phyloP scores from a whole-genome alignment of 257 asterid genomes.

The Lithospermum erythrorhizon region DNA sequence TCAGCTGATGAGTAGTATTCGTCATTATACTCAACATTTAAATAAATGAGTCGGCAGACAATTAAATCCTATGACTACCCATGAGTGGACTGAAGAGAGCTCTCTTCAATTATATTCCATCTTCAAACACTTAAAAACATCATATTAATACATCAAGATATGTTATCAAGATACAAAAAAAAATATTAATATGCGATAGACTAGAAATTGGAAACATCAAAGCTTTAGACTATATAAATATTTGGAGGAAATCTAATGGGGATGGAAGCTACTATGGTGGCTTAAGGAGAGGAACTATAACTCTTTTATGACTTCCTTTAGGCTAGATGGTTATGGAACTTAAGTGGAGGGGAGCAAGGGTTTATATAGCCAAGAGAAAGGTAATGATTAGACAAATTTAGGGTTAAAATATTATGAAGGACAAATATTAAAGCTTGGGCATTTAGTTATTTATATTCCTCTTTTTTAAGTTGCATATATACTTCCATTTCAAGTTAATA shows the following conservation, averaged over 20 bases:
- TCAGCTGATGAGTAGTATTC: slow-evolving; percentile 36
- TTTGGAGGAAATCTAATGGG: not conserved
- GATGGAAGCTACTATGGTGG: not conserved
- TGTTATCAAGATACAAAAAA: too few species aligned
- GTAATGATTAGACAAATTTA: not conserved
- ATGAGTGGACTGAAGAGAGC: slow-evolving; percentile 88
- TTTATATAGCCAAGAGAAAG: not conserved
- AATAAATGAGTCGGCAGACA: slow-evolving; percentile 97
- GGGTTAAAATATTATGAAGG: not conserved
- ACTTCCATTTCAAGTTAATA: too few species aligned
- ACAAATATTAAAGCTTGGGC: not conserved
- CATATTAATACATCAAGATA: too few species aligned
- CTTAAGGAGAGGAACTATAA: too few species aligned
- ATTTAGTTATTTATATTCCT: too few species aligned
- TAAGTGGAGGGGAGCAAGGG: not conserved
- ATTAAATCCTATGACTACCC: slow-evolving; percentile 58
- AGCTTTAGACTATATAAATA: too few species aligned
- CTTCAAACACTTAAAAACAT: not conserved
- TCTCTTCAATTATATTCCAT: slow-evolving; percentile 31
- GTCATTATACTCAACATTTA: slow-evolving; percentile 41
- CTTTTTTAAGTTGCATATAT: too few species aligned
- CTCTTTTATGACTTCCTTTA: too few species aligned
- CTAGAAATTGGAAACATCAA: too few species aligned
- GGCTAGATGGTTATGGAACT: not conserved
- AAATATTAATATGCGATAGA: too few species aligned